Percentiles rank a stretch among this genome's conserved stretches.
Conservation (phyloP, 306 rosid genomes). For the Hippophae gyantsensis region DNA sequence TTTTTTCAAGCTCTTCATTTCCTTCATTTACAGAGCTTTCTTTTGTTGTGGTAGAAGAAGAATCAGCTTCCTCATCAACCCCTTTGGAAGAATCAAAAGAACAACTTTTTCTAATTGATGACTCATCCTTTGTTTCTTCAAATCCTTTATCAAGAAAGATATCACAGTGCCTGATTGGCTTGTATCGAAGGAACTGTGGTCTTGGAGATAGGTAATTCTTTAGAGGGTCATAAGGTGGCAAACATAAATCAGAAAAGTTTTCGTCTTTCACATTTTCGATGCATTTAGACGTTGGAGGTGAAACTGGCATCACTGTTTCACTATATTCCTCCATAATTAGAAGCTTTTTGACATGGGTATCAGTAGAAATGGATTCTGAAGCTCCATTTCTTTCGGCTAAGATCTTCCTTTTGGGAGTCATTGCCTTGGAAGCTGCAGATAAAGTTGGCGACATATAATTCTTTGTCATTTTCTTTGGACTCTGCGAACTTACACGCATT, state of each 20-base stretch:
- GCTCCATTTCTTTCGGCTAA: constrained; percentile 24
- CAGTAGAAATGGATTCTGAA: constrained; percentile 6
- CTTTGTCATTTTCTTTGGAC: constrained; percentile 20
- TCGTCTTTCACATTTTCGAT: constrained; percentile 3
- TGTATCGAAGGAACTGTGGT: constrained; percentile 37
- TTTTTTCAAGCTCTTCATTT: constrained; percentile 18
- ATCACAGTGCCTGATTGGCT: constrained; percentile 25
- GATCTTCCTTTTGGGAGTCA: constrained; percentile 20
- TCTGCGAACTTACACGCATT: constrained; percentile 8
- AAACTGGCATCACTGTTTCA: background rate
- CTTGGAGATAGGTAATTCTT: constrained; percentile 38
- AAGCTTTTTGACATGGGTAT: constrained; percentile 9
- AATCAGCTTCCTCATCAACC: constrained; percentile 15
- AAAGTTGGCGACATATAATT: constrained; percentile 25
- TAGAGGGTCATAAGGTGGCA: constrained; percentile 30
- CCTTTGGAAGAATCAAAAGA: constrained; percentile 18
- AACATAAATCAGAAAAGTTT: constrained; percentile 1
- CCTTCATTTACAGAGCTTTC: constrained; percentile 4
- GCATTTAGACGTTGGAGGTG: constrained; percentile 8
- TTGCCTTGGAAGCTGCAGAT: too few relatives aligned
- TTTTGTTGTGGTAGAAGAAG: constrained; percentile 10
- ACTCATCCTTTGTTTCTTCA: constrained; percentile 11
- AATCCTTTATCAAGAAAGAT: constrained; percentile 20
- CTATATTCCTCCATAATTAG: background rate
- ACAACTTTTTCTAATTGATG: constrained; percentile 4